Conservation (phyloP, 352 stramenopile genomes). For the Pythium apleroticum region DNA sequence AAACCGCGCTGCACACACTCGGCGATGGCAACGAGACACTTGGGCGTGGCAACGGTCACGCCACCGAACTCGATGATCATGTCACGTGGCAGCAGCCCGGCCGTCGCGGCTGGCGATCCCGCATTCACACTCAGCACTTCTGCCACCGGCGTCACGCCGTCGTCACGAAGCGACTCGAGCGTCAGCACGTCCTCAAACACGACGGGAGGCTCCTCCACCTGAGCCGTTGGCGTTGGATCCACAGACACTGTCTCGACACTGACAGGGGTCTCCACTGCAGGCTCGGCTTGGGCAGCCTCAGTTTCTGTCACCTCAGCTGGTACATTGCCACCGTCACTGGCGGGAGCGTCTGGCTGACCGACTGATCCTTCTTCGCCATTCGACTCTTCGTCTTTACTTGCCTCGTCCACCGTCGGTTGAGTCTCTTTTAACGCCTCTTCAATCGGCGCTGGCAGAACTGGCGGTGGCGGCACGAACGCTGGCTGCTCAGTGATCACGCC, state of each 20-base stretch:
- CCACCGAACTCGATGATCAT: constrained; percentile 54
- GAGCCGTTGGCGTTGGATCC: background rate
- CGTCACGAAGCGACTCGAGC: constrained; percentile 1
- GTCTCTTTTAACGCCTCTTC: background rate
- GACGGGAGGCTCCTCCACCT: background rate
- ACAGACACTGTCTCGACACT: background rate
- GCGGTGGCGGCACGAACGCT: constrained; percentile 5
- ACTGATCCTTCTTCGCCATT: background rate
- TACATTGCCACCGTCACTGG: background rate
- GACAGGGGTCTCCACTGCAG: background rate
- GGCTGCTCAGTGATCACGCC: constrained; percentile 9
- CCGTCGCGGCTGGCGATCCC: constrained; percentile 48
- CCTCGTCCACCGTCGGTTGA: background rate
- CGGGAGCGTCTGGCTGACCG: background rate
- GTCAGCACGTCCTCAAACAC: background rate
- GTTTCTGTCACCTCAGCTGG: background rate
- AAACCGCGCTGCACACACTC: constrained; percentile 50
- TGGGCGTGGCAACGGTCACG: constrained; percentile 41
- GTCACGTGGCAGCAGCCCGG: constrained; percentile 40
- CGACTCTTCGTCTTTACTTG: background rate
- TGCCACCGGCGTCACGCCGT: constrained; percentile 37
- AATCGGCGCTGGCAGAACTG: background rate
- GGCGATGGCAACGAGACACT: constrained; percentile 53
- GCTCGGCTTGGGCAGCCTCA: too few relatives aligned
- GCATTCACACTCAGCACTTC: constrained; percentile 44